Evolutionary conservation across 2,329 filamentous ascomycete genomes (phyloP).

Genomic region (Ceratocystis lukuohia): DNA sequence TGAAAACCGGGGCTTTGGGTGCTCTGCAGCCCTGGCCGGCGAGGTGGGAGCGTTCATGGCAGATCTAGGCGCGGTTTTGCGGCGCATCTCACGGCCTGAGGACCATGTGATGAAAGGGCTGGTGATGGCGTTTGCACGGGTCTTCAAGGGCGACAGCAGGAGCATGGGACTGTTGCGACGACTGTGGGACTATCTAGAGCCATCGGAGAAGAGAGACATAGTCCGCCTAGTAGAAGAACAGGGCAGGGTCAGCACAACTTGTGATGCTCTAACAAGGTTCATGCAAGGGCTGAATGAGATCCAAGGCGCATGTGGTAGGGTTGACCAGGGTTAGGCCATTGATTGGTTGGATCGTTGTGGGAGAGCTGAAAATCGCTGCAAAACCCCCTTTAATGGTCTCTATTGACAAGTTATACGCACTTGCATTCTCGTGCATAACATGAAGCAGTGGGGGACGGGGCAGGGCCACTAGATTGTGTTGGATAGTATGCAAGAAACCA

Average conservation of each 20-base stretch:
- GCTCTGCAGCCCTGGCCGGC: constrained; percentile 23
- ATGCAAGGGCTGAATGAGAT: neutral
- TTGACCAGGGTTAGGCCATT: neutral
- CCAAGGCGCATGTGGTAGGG: neutral
- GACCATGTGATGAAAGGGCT: constrained; percentile 19
- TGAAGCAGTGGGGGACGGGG: too few relatives aligned
- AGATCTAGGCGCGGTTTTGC: constrained; percentile 22
- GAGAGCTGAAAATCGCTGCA: neutral
- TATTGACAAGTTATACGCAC: neutral
- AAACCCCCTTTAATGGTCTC: too few relatives aligned
- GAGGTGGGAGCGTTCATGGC: constrained; percentile 23
- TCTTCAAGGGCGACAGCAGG: constrained; percentile 21
- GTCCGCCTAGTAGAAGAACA: neutral
- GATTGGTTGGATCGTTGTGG: neutral
- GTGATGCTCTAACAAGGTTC: neutral
- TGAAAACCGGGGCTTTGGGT: constrained; percentile 24
- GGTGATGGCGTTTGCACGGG: constrained; percentile 22
- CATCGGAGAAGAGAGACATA: neutral
- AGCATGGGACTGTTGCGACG: constrained; percentile 20
- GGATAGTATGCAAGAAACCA: too few relatives aligned
- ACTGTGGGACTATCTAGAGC: constrained; percentile 23
- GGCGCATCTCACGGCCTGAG: constrained; percentile 17
- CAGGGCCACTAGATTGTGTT: too few relatives aligned
- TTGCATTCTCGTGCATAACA: too few relatives aligned
- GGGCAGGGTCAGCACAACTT: neutral